phyloP scores from a whole-genome alignment of 2,329 filamentous ascomycete species.

The Myriosclerotinia duriaeana region DNA sequence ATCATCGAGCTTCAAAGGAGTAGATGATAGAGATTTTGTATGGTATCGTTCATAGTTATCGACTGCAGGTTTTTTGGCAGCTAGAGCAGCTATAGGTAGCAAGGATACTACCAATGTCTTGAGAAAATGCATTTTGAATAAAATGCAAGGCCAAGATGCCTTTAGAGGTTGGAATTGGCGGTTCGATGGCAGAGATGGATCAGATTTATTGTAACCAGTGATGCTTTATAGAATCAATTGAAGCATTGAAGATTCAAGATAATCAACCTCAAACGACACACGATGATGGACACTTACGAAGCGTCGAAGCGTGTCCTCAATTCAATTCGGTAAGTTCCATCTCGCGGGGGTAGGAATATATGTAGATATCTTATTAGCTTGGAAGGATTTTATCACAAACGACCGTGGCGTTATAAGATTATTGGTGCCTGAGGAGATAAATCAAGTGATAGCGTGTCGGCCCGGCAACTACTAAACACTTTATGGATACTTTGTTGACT shows the following conservation, averaged over 20 bases:
- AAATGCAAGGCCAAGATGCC: conserved; percentile 24
- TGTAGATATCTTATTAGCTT: no score
- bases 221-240: conserved; percentile 3
- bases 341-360: conserved; percentile 15
- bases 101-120: conserved; percentile 62
- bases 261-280: neutral
- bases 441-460: neutral
- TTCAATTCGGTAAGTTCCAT: conserved; percentile 23
- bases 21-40: conserved; percentile 61
- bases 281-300: conserved; percentile 16
- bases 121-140: conserved; percentile 65
- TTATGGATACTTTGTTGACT: conserved; percentile 18
- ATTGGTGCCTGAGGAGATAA: neutral
- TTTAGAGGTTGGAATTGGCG: neutral
- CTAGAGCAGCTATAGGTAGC: conserved; percentile 59
- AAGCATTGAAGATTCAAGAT: conserved; percentile 15
- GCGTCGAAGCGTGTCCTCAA: conserved; percentile 25
- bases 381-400: neutral
- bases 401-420: neutral
- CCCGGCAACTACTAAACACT: conserved; percentile 11
- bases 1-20: conserved; percentile 78
- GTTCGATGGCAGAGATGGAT: neutral
- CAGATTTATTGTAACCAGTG: conserved; percentile 8
- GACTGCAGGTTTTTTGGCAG: conserved; percentile 59
- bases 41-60: conserved; percentile 73